Evolutionary conservation across 495 filamentous ascomycete genomes (phyloP), one percentile per base, ranked within the genome.

Genomic region (Pyrenula aspistea): DNA sequence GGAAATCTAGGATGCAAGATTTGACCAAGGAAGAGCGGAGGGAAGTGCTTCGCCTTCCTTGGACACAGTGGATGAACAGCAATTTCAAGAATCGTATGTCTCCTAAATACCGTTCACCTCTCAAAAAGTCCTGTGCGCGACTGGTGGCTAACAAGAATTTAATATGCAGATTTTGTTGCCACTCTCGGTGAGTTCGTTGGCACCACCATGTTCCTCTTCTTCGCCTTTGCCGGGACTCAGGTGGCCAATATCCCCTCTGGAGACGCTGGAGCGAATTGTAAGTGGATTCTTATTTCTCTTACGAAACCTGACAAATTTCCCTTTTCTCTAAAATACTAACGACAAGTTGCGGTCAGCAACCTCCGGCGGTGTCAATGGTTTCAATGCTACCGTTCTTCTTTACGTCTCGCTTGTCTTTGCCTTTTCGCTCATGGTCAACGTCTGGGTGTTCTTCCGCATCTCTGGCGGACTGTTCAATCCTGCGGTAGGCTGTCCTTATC

Each of bases 401-500:
- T 95, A 84, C 65, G 85, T 91, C 51, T 67, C 85, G 0, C 66
- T 91, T 11, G 73, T 73, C 12, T 94, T 93, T 60, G 89, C 87
- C 0, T 81, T 90, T 62, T 82, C 84, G 10, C 73, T 94, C 56
- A 81, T 80, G 10, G 86, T 88, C 64, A 93, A 91, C 62, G 87
- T 86, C 1, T 95, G 86, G 88, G 79, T 88, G 0, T 94, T 92
- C 73, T 93, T 86, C 68, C 81, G 88, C 10, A 80, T 93, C 25
- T 84, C 78, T 2, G 89, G 89, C 10, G 88, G 88, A 10, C 67
- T 90, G 10, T 94, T 93, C 68, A 93, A 94, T 62, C 90, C 90
- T 0, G 86, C 83, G 47, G 85, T 83, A 68, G 63, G 72, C 62
- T 22, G 24, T 52, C 56, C 36, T 22, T 47, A 54, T 56, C 56